These are phyloP conservation scores for Xylariaceae sp. DNA, from an alignment of 2,329 filamentous ascomycete species.

Conservation along the genomic window DNA sequence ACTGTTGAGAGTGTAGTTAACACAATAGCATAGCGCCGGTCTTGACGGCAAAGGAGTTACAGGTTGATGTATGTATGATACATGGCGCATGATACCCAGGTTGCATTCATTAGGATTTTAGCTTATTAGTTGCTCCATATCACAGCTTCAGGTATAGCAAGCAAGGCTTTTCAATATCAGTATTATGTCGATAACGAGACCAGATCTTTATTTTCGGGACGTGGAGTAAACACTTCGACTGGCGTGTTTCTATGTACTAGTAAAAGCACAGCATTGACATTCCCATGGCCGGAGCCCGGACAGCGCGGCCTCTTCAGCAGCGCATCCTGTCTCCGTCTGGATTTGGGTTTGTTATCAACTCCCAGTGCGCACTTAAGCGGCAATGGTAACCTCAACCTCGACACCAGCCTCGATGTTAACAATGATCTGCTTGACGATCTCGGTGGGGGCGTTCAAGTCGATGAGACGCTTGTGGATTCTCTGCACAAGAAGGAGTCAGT, in stretches of 20 bases:
- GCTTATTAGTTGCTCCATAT: background rate
- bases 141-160: no score
- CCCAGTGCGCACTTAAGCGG: conserved; percentile 53
- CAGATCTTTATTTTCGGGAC: background rate
- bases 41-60: conserved; percentile 3
- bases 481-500: conserved; percentile 1
- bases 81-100: conserved; percentile 13
- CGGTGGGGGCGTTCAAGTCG: conserved; percentile 94
- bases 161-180: background rate
- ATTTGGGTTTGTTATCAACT: conserved; percentile 1
- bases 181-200: background rate
- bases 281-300: background rate
- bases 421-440: conserved; percentile 95
- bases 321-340: conserved; percentile 3
- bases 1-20: conserved; percentile 3
- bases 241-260: background rate
- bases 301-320: conserved; percentile 2
- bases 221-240: conserved; percentile 1
- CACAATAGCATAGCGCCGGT: background rate
- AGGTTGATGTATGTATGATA: conserved; percentile 6
- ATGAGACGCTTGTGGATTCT: conserved; percentile 98
- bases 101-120: background rate
- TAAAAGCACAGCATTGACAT: background rate
- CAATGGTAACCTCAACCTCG: conserved; percentile 90
- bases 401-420: conserved; percentile 94